A percentile compares a stretch with the other conserved stretches of the same genome.
These are phyloP conservation scores for Peniophora sp. DNA, from an alignment of 1,284 basidiomycete genomes.

Conservation along the genomic window DNA sequence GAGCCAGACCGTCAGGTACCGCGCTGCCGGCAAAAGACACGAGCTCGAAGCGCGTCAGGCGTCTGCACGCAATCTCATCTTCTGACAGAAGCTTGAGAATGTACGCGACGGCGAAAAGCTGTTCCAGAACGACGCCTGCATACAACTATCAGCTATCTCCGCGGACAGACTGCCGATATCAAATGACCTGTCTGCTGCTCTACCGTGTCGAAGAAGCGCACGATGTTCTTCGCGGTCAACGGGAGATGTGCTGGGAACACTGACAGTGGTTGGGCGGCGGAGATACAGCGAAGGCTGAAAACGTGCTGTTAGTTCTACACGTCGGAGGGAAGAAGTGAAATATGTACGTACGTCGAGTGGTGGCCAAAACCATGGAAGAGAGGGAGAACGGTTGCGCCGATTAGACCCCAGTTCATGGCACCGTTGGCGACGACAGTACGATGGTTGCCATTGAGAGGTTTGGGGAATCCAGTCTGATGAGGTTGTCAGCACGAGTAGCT, in stretches of 20 bases:
- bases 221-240: conserved; percentile 41
- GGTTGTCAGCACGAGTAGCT: not conserved
- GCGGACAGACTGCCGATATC: too few species aligned
- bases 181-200: too few species aligned
- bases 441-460: conserved; percentile 38
- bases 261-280: conserved; percentile 34
- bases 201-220: conserved; percentile 20
- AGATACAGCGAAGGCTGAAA: conserved; percentile 26
- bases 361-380: conserved; percentile 39
- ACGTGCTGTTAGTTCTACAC: conserved; percentile 4
- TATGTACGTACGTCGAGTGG: conserved; percentile 31
- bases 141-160: too few species aligned
- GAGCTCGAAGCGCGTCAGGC: conserved; percentile 39
- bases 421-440: conserved; percentile 28
- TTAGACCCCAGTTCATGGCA: conserved; percentile 27
- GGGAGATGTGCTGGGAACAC: conserved; percentile 48
- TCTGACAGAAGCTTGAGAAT: conserved; percentile 42
- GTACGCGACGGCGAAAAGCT: conserved; percentile 24
- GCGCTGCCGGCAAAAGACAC: conserved; percentile 41
- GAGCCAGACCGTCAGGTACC: conserved; percentile 19
- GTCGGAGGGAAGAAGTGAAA: conserved; percentile 2
- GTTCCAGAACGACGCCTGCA: conserved; percentile 2
- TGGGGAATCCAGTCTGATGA: conserved; percentile 29
- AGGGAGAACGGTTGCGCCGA: conserved; percentile 39
- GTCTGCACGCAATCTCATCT: conserved; percentile 34